phyloP scores from a whole-genome alignment of 345 rosid genomes.

The Salix arbutifolia region DNA sequence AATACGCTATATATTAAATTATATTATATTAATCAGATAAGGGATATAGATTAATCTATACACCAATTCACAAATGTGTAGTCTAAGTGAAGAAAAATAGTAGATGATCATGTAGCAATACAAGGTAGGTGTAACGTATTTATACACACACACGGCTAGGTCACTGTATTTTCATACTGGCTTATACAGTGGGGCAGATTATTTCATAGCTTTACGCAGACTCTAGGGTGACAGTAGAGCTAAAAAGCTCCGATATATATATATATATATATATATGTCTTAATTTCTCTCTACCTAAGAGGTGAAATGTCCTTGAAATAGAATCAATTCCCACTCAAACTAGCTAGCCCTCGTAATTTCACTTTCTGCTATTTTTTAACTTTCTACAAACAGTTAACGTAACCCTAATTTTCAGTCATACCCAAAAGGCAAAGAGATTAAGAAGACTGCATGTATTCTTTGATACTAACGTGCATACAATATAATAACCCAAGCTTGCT shows the following conservation, averaged over 20 bases:
- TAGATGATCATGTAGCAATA: not conserved
- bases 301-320: not conserved
- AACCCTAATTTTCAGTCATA: not conserved
- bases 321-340: slow-evolving; percentile 20
- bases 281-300: not conserved
- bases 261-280: not conserved
- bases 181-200: not conserved
- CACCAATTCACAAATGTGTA: slow-evolving; percentile 23
- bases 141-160: not conserved
- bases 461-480: slow-evolving; percentile 36
- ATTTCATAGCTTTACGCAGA: slow-evolving; percentile 29
- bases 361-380: not conserved
- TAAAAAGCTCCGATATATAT: not conserved
- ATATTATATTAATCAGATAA: not conserved
- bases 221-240: slow-evolving; percentile 43
- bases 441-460: slow-evolving; percentile 29
- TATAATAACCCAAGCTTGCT: slow-evolving; percentile 54
- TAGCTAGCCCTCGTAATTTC: not conserved
- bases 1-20: too few relatives aligned
- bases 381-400: not conserved
- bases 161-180: slow-evolving; percentile 8
- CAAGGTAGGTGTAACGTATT: slow-evolving; percentile 13
- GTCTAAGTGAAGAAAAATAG: slow-evolving; percentile 36
- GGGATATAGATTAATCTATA: not conserved
- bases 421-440: not conserved